phyloP scores from a whole-genome alignment of 441 rosid genomes.

The Omphalea diandra region DNA sequence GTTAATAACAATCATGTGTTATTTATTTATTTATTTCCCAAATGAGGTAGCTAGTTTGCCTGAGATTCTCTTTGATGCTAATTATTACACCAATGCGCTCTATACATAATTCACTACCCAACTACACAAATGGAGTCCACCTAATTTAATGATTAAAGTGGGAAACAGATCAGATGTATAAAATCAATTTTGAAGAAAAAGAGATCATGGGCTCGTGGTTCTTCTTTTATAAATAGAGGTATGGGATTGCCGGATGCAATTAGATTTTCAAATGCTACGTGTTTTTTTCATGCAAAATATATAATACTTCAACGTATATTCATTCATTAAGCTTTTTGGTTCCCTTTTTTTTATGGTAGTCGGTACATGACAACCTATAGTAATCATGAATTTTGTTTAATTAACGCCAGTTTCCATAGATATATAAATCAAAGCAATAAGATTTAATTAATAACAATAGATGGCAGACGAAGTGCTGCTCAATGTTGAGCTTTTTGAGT shows the following conservation, averaged over 20 bases:
- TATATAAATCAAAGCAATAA: background rate
- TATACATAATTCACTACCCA: conserved; percentile 1
- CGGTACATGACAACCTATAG: background rate
- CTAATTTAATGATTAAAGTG: conserved; percentile 17
- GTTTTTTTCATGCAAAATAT: background rate
- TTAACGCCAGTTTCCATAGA: background rate
- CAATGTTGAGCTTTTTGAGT: too few relatives aligned
- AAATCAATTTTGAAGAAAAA: background rate
- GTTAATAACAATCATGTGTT: background rate
- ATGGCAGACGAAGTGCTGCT: too few relatives aligned
- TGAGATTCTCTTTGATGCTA: background rate
- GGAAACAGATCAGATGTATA: background rate
- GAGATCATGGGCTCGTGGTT: background rate
- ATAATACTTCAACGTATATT: too few relatives aligned
- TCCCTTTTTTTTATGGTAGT: too few relatives aligned
- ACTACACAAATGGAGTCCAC: conserved; percentile 13
- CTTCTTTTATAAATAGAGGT: background rate
- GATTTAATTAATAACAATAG: background rate
- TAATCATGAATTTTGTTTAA: background rate
- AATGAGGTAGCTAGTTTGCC: background rate
- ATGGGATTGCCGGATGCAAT: background rate
- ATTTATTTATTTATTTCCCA: background rate
- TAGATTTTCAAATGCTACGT: background rate
- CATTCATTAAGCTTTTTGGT: too few relatives aligned
- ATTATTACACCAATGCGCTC: conserved; percentile 5